Evolutionary conservation across 768 basidiomycete genomes (phyloP).

Genomic region (Collybia sordida): DNA sequence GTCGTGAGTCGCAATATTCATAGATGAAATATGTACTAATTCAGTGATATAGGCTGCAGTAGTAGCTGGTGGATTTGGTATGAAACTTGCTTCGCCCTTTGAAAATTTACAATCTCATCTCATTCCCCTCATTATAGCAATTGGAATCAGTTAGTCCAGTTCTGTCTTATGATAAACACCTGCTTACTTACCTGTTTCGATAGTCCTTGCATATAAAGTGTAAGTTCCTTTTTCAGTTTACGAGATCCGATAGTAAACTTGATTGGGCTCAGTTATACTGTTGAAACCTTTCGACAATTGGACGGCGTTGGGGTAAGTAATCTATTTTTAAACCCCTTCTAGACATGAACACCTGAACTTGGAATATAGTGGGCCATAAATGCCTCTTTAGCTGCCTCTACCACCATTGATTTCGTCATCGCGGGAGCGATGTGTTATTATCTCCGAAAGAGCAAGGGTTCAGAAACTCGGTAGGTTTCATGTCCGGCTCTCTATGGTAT

Average conservation of each 20-base stretch:
- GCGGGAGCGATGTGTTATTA: constrained; percentile 32
- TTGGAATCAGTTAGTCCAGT: constrained; percentile 29
- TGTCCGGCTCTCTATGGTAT: not conserved
- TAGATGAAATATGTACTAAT: not conserved
- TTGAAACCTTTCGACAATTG: constrained; percentile 29
- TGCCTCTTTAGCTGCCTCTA: constrained; percentile 39
- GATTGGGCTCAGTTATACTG: constrained; percentile 23
- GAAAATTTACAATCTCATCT: not conserved
- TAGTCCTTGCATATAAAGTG: constrained; percentile 37
- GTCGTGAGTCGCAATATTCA: constrained; percentile 22
- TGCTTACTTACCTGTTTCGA: not conserved
- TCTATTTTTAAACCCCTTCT: not conserved
- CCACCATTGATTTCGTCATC: constrained; percentile 44
- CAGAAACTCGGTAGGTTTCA: constrained; percentile 13
- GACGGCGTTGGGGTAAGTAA: constrained; percentile 29
- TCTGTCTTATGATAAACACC: not conserved
- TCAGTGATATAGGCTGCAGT: constrained; percentile 24
- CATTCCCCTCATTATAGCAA: constrained; percentile 15
- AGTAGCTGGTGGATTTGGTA: constrained; percentile 39
- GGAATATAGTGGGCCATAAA: constrained; percentile 38
- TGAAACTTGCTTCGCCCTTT: constrained; percentile 6
- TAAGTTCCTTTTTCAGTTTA: constrained; percentile 16
- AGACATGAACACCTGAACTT: not conserved
- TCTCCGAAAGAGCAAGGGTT: constrained; percentile 29
- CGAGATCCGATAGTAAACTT: no score